Conservation (phyloP, 108 stramenopile genomes). For the Nitzschia palea region DNA sequence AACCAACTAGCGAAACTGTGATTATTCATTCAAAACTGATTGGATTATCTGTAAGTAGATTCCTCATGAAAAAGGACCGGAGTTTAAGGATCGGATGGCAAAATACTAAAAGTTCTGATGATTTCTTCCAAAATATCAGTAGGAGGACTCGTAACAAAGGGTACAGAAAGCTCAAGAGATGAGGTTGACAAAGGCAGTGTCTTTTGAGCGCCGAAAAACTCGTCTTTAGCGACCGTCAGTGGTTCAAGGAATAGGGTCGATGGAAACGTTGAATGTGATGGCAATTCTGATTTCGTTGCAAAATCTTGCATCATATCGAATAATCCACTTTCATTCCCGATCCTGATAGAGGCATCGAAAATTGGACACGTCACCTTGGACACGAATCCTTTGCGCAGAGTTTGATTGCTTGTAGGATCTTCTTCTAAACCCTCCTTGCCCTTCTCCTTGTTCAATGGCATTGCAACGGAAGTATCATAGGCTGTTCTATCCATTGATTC, state of each 20-base stretch:
- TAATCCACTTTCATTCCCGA: background rate
- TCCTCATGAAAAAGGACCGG: too few relatives aligned
- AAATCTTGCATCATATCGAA: background rate
- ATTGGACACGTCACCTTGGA: background rate
- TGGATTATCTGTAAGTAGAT: too few relatives aligned
- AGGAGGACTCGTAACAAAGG: background rate
- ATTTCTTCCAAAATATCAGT: constrained; percentile 14
- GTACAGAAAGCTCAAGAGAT: background rate
- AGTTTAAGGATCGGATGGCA: too few relatives aligned
- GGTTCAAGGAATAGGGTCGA: too few relatives aligned
- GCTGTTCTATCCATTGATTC: background rate
- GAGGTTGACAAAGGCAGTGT: background rate
- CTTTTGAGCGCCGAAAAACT: background rate
- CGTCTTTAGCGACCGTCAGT: background rate
- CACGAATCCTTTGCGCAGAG: background rate
- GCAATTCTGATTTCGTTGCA: too few relatives aligned
- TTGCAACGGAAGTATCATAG: background rate
- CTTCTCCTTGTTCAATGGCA: background rate
- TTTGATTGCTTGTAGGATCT: background rate
- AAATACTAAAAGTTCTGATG: constrained; percentile 11
- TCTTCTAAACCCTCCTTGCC: background rate
- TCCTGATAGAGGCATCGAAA: too few relatives aligned
- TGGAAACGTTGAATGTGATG: too few relatives aligned
- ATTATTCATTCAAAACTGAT: too few relatives aligned
- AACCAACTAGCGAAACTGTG: too few relatives aligned